Percentiles rank a stretch among this genome's conserved stretches.
Conservation (phyloP, 2,329 filamentous ascomycete genomes). For the Laburnicola sp. region DNA sequence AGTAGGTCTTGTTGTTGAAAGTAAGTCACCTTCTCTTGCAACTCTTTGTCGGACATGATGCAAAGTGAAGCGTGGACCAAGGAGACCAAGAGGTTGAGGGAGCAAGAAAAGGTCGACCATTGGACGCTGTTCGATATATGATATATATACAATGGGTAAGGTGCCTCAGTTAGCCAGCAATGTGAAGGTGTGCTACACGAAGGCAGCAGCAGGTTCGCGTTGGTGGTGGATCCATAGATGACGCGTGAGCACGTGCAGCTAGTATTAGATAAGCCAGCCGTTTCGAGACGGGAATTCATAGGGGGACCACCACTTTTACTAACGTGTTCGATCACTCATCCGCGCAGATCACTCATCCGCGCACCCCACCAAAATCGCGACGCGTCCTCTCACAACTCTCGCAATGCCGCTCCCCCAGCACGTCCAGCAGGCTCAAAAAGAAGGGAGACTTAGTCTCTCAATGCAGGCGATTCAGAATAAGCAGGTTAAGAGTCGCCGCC, state of each 20-base stretch:
- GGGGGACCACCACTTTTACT: too few species aligned
- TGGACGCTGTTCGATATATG: not conserved
- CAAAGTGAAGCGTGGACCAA: not conserved
- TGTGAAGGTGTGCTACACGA: not conserved
- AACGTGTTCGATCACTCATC: too few species aligned
- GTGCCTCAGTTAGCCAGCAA: conserved; percentile 2
- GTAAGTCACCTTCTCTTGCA: conserved; percentile 31
- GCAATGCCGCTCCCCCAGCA: too few species aligned
- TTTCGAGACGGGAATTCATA: too few species aligned
- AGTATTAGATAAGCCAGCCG: not conserved
- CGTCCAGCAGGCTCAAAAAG: too few species aligned
- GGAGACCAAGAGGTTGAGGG: not conserved
- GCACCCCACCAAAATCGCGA: too few species aligned
- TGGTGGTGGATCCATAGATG: not conserved
- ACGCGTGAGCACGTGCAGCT: conserved; percentile 7
- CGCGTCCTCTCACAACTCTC: too few species aligned
- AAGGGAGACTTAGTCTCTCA: too few species aligned
- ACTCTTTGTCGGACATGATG: conserved; percentile 28
- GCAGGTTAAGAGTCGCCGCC: too few species aligned
- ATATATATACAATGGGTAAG: not conserved
- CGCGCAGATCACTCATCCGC: too few species aligned
- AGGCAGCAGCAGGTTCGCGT: conserved; percentile 14
- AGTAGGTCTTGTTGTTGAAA: conserved; percentile 36
- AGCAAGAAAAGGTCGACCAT: not conserved
- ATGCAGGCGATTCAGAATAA: too few species aligned